Evolutionary conservation across 2,329 filamentous ascomycete genomes (phyloP).

Genomic region (Pseudogymnoascus sp.): DNA sequence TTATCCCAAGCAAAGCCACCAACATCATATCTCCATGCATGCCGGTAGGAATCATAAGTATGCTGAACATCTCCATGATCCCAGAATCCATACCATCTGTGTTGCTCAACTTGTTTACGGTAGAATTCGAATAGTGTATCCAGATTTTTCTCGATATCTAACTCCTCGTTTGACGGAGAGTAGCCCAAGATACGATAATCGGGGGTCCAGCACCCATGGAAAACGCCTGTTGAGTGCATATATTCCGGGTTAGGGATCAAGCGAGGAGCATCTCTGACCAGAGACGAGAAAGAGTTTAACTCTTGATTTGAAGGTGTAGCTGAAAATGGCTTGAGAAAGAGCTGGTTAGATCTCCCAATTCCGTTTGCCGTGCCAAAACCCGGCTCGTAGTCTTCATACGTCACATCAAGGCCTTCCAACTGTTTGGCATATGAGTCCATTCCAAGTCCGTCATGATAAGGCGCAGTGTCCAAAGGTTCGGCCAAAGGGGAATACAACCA

Average conservation of each 20-base stretch:
- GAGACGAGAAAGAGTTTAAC: conserved; percentile 36
- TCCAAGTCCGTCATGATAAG: conserved; percentile 51
- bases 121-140: conserved; percentile 52
- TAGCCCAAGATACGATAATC: conserved; percentile 26
- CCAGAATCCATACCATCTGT: conserved; percentile 57
- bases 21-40: conserved; percentile 56
- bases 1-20: conserved; percentile 61
- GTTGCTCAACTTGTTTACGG: conserved; percentile 45
- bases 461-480: conserved; percentile 47
- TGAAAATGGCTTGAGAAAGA: conserved; percentile 46
- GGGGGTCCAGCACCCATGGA: conserved; percentile 48
- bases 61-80: conserved; percentile 58
- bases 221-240: conserved; percentile 43
- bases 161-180: conserved; percentile 18
- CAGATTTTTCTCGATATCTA: conserved; percentile 44
- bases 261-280: conserved; percentile 46
- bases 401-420: conserved; percentile 53
- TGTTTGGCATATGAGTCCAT: conserved; percentile 49
- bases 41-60: conserved; percentile 51
- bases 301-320: conserved; percentile 43
- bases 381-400: conserved; percentile 55
- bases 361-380: conserved; percentile 50
- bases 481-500: conserved; percentile 55
- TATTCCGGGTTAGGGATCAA: conserved; percentile 41
- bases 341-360: conserved; percentile 49